phyloP scores from a whole-genome alignment of 192 early-diverging fungal species.

The Coemansia erecta region DNA sequence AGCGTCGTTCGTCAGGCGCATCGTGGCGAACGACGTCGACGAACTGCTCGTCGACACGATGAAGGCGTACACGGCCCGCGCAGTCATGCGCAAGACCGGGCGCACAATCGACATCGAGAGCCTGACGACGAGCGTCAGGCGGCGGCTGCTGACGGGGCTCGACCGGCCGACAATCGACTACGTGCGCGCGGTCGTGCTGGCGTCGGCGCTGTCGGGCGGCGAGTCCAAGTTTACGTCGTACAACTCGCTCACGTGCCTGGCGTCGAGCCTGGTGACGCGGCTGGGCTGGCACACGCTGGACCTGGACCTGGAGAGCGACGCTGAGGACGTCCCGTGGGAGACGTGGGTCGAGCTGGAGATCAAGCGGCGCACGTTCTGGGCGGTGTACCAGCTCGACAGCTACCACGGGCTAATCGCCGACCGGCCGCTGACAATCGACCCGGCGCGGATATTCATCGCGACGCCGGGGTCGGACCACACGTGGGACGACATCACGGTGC shows the following conservation, averaged over 20 bases:
- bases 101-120: conserved; percentile 23
- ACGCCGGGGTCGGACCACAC: conserved; percentile 36
- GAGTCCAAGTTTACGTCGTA: conserved; percentile 41
- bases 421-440: conserved; percentile 42
- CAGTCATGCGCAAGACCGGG: conserved; percentile 25
- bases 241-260: conserved; percentile 46
- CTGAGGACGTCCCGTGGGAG: conserved; percentile 21
- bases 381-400: conserved; percentile 49
- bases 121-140: conserved; percentile 25
- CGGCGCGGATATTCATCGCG: conserved; percentile 29
- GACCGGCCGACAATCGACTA: conserved; percentile 45
- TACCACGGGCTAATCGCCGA: conserved; percentile 47
- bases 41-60: conserved; percentile 41
- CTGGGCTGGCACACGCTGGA: conserved; percentile 51
- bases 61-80: conserved; percentile 38
- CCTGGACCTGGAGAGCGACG: conserved; percentile 16
- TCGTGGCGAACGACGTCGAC: conserved; percentile 32
- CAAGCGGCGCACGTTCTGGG: conserved; percentile 51
- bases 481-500: conserved; percentile 48
- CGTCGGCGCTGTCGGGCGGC: conserved; percentile 32
- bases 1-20: conserved; percentile 41
- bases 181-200: conserved; percentile 43
- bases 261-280: conserved; percentile 42
- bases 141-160: conserved; percentile 35
- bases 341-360: conserved; percentile 39